Base-by-base conservation (phyloP, 495 filamentous ascomycete genomes). In the Halenospora varia region DNA sequence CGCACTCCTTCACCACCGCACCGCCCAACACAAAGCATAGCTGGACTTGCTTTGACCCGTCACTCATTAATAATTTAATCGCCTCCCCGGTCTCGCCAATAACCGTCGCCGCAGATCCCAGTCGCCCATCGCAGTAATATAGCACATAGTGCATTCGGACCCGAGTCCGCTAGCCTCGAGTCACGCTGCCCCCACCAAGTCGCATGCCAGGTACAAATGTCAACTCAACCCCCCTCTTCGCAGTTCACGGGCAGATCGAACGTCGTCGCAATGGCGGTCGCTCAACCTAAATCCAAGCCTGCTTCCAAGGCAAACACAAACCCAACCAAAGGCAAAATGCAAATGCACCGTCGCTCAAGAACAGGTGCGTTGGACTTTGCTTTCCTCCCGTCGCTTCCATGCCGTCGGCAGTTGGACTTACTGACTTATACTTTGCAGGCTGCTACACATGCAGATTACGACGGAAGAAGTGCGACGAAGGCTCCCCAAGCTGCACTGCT, bases 401-500 rank as follows among this genome's bases (percentile, higher is more conserved):
- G 23, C 45, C 62, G 51, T 61, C 51, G 25, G 39, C 54, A 48
- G 57, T 53, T 56, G 63, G 58, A 29, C 58, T 56, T 47, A 66
- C 67, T 71, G 67, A 71, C 68, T 63, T 20, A 54, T 45, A 24
- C 51, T 60, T 49, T 57, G 25, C 71, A 97, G 94, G 94, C 49
- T 98, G 94, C 82, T 98, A 93, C 73, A 97, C 93, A 53, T 98
- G 94, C 77, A 87, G 94, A 66, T 73, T 98, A 60, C 85, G 94
- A 68, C 74, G 94, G 65, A 97, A 98, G 82, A 98, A 98, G 83
- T 97, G 94, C 75, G 93, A 98, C 68, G 94, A 98, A 73, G 87
- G 85, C 53, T 88, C 88, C 64, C 88, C 90, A 39, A 76, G 83
- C 60, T 98, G 94, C 77, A 82, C 82, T 50, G 90, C 93, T 49